Conservation (phyloP, 176 grass and related monocot genomes). For the Coix lacrymajobi region DNA sequence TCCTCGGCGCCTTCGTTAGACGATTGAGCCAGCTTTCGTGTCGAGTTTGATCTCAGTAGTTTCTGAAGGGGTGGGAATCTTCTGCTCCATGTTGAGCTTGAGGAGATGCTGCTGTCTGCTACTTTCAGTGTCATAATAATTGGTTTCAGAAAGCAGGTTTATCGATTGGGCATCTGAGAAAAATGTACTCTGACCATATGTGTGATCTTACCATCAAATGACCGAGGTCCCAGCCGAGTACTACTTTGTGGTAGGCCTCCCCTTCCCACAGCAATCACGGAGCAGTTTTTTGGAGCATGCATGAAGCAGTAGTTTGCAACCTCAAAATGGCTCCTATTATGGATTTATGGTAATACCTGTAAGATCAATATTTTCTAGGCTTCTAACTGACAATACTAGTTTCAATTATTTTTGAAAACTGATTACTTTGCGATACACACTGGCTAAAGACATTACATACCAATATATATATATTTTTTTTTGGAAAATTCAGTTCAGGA, state of each 20-base stretch:
- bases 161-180: background rate
- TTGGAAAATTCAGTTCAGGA: background rate
- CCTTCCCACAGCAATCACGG: slow-evolving; percentile 61
- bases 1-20: slow-evolving; percentile 23
- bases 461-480: background rate
- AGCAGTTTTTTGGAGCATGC: slow-evolving; percentile 66
- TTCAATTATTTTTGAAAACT: background rate
- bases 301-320: slow-evolving; percentile 71
- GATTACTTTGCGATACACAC: background rate
- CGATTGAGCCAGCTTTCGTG: slow-evolving; percentile 36
- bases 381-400: background rate
- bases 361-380: background rate
- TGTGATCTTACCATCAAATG: slow-evolving; percentile 49
- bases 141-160: background rate
- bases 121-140: slow-evolving; percentile 13
- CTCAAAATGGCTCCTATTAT: slow-evolving; percentile 63
- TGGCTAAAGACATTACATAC: background rate
- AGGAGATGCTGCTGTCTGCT: slow-evolving; percentile 44
- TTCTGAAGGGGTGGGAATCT: slow-evolving; percentile 59
- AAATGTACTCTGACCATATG: background rate
- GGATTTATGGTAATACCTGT: background rate
- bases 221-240: slow-evolving; percentile 18
- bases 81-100: slow-evolving; percentile 63
- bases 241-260: slow-evolving; percentile 29
- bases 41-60: slow-evolving; percentile 62